A percentile compares a stretch with the other conserved stretches of the same genome.
These are phyloP conservation scores for Eucalyptus erythrocorys DNA, from an alignment of 345 rosid genomes.

Conservation along the genomic window DNA sequence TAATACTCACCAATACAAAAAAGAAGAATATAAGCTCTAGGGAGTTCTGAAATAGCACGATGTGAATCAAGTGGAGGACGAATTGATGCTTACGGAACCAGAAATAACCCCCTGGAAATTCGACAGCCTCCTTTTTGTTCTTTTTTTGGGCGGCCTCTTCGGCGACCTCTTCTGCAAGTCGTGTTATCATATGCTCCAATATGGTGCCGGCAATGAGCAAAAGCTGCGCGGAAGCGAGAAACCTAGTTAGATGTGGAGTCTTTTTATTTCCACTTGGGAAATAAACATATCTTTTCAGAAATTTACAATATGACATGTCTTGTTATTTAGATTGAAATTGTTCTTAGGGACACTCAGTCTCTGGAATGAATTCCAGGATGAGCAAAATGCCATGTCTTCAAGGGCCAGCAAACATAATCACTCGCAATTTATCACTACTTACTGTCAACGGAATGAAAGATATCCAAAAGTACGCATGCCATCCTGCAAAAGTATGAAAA, in stretches of 20 bases:
- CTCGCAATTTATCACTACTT: background rate
- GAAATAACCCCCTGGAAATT: constrained; percentile 60
- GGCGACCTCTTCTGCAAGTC: constrained; percentile 56
- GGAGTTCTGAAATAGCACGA: constrained; percentile 73
- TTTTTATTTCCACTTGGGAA: background rate
- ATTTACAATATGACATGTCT: background rate
- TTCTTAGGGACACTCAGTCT: background rate
- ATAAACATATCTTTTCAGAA: background rate
- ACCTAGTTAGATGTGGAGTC: background rate
- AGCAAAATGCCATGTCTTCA: background rate
- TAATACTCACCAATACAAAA: constrained; percentile 46
- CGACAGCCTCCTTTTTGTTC: constrained; percentile 30
- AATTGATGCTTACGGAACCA: constrained; percentile 50
- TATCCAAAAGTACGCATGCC: constrained; percentile 69
- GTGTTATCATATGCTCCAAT: constrained; percentile 54
- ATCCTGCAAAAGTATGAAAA: constrained; percentile 21
- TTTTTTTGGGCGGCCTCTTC: constrained; percentile 18
- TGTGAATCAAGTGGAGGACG: constrained; percentile 53
- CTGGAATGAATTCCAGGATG: no score
- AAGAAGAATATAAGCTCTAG: constrained; percentile 69
- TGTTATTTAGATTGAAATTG: no score
- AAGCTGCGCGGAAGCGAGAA: constrained; percentile 29
- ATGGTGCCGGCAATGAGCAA: constrained; percentile 62
- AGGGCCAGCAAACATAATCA: background rate
- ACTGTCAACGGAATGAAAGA: constrained; percentile 64